These are phyloP conservation scores for Colletotrichum phormii DNA, from an alignment of 2,329 filamentous ascomycete species.

Conservation along the genomic window DNA sequence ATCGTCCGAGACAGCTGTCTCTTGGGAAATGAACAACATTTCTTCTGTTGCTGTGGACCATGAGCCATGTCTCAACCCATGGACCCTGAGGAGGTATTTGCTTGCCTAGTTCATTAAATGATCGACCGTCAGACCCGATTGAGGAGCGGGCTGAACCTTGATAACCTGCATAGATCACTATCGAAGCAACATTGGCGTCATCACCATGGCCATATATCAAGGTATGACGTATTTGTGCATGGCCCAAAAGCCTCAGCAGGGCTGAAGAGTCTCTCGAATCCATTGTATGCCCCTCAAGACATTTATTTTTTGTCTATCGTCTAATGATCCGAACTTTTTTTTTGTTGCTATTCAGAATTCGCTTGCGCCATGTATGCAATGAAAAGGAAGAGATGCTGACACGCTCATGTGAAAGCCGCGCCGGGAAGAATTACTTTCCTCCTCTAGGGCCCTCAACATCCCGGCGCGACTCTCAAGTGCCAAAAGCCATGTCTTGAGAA, in stretches of 20 bases:
- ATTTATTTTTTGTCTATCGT: not conserved
- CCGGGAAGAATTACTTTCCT: not conserved
- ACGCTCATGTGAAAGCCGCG: too few species aligned
- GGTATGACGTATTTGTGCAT: not conserved
- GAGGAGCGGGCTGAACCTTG: not conserved
- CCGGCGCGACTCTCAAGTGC: too few species aligned
- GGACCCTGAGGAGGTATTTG: not conserved
- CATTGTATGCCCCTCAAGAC: not conserved
- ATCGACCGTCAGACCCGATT: not conserved
- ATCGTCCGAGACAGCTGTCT: not conserved
- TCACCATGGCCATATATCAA: not conserved
- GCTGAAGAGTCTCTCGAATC: not conserved
- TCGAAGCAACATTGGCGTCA: not conserved
- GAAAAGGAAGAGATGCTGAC: not conserved
- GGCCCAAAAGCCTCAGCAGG: not conserved
- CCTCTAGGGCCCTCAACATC: not conserved
- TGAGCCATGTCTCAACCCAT: not conserved
- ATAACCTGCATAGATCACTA: not conserved
- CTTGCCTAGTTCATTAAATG: not conserved
- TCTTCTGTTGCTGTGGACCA: not conserved
- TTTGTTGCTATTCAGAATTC: not conserved
- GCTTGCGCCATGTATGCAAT: slow-evolving; percentile 8
- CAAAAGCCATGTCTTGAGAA: not conserved
- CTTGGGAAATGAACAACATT: not conserved
- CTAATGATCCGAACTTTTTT: not conserved